Base-by-base conservation (phyloP, 2,329 filamentous ascomycete species). In the Cladosporium sp. region DNA sequence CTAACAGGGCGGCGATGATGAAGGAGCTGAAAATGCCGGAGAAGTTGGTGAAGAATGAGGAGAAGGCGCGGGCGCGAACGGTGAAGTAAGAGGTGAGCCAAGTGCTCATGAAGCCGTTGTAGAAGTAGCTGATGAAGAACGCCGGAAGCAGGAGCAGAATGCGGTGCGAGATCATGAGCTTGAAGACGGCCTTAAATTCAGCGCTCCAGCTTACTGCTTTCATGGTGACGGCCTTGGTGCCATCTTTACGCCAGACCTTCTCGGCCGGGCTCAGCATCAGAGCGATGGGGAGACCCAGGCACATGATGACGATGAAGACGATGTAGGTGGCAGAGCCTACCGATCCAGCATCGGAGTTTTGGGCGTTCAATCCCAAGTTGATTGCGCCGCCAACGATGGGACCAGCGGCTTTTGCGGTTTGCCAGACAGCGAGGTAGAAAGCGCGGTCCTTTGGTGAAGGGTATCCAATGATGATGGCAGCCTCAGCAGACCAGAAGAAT, bases 341-440 rank as follows among this genome's bases (percentile, higher is more conserved):
- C 13, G 68, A 67, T 15, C 72, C 72, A 2, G 61, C 58, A 0
- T 69, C 66, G 19, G 67, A 64, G 9, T 63, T 58, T 30, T 63
- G 63, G 22, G 67, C 63, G 54, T 77, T 79, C 8, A 79, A 58
- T 1, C 70, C 77, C 2, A 79, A 64, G 17, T 74, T 73, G 54
- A 79, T 77, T 2, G 74, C 69, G 3, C 75, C 76, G 9, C 77
- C 76, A 7, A 80, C 69, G 20, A 78, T 74, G 15, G 65, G 65
- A 8, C 65, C 65, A 42, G 63, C 56, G 6, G 64, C 64, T 47
- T 67, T 67, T 5, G 64, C 64, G 5, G 61, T 62, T 51, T 67
- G 64, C 65, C 65, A 68, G 30, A 68, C 52, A 8, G 64, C 65
- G 17, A 68, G 59, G 45, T 65, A 68, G 52, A 68, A 68, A 0